These are phyloP conservation scores for Dactylorhiza incarnata DNA, from an alignment of 106 monocot genomes.

Conservation along the genomic window DNA sequence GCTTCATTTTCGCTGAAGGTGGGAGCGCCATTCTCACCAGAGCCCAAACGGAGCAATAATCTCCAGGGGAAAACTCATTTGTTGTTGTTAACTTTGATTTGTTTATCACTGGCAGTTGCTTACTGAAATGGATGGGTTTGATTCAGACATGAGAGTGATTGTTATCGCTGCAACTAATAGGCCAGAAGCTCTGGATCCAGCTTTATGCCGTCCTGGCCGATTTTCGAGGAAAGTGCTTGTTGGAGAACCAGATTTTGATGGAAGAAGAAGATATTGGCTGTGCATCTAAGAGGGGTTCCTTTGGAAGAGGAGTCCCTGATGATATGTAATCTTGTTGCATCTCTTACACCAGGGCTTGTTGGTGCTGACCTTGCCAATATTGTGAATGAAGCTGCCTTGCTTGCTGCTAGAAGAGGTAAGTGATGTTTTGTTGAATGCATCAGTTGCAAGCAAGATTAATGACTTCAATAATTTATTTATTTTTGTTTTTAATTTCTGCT, in stretches of 20 bases:
- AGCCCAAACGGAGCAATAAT: background rate
- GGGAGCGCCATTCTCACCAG: too few species aligned
- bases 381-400: constrained; percentile 84
- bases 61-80: background rate
- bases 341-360: constrained; percentile 74
- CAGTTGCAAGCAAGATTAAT: background rate
- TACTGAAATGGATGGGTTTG: constrained; percentile 98
- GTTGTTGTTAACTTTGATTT: background rate
- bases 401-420: constrained; percentile 91
- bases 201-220: constrained; percentile 82
- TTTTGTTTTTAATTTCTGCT: background rate
- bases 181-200: constrained; percentile 84
- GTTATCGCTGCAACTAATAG: constrained; percentile 94
- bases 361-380: constrained; percentile 95
- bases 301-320: constrained; percentile 57
- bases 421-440: background rate
- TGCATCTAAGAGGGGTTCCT: constrained; percentile 72
- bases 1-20: too few species aligned
- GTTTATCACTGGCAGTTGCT: constrained; percentile 41
- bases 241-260: constrained; percentile 81
- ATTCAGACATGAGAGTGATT: constrained; percentile 77
- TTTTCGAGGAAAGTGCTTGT: constrained; percentile 92
- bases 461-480: background rate
- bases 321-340: constrained; percentile 67
- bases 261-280: constrained; percentile 78